Evolutionary conservation across 1,284 basidiomycete genomes (phyloP).

Genomic region (Trichosporon coremiiforme): DNA sequence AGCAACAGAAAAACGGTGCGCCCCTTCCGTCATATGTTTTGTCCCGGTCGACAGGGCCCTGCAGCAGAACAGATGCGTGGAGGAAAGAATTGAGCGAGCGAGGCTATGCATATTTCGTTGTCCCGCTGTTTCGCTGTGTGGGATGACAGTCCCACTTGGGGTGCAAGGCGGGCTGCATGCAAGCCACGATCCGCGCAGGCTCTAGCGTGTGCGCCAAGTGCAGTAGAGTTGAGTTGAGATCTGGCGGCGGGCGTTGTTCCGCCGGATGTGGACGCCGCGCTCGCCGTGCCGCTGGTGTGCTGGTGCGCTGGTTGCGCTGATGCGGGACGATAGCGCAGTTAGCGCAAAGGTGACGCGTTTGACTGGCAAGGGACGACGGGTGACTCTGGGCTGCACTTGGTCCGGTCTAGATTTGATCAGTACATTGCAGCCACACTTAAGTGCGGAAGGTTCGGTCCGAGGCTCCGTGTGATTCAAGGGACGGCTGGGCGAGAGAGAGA

Average conservation of each 20-base stretch:
- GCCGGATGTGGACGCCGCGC: slow-evolving; percentile 6
- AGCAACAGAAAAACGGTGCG: too few relatives aligned
- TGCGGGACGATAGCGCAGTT: too few relatives aligned
- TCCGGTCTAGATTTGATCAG: background rate
- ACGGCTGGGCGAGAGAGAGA: background rate
- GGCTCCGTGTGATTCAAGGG: slow-evolving; percentile 11
- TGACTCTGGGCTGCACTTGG: background rate
- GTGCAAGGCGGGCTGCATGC: background rate
- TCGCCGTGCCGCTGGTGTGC: background rate
- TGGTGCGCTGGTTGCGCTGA: too few relatives aligned
- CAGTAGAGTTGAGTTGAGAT: slow-evolving; percentile 11
- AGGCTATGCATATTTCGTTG: slow-evolving; percentile 8
- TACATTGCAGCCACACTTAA: slow-evolving; percentile 5
- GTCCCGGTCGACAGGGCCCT: background rate
- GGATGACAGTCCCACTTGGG: background rate
- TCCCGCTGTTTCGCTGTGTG: background rate
- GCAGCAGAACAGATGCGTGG: background rate
- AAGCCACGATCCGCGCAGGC: slow-evolving; percentile 12
- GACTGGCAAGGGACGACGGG: background rate
- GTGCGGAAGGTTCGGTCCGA: slow-evolving; percentile 7
- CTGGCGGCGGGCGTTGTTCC: slow-evolving; percentile 3
- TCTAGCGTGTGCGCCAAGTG: slow-evolving; percentile 5
- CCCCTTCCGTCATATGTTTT: background rate
- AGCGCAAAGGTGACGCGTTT: background rate
- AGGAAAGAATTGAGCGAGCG: slow-evolving; percentile 8